Evolutionary conservation across 345 rosid genomes (phyloP).

Genomic region (Melastoma malabathricum): DNA sequence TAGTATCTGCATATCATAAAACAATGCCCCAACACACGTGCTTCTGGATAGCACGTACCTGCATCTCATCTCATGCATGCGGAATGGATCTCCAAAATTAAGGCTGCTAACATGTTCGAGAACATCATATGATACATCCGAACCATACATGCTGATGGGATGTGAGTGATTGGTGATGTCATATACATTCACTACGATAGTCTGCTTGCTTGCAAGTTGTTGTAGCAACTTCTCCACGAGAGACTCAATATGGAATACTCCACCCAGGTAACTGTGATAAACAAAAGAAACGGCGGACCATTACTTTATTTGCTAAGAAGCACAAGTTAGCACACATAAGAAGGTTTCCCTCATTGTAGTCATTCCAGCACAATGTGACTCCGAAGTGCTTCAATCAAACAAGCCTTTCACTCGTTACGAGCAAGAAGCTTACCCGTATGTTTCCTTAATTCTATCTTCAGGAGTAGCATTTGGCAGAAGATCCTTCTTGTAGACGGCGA

Average conservation of each 20-base stretch:
- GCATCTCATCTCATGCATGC: constrained; percentile 97
- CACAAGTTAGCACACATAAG: too few species aligned
- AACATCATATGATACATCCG: constrained; percentile 39
- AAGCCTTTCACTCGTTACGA: neutral
- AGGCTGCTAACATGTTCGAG: constrained; percentile 57
- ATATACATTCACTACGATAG: constrained; percentile 78
- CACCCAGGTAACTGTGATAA: constrained; percentile 73
- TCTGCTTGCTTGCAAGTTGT: constrained; percentile 92
- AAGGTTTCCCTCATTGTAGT: too few species aligned
- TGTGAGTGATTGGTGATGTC: constrained; percentile 55
- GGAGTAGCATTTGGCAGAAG: constrained; percentile 77
- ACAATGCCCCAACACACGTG: too few species aligned
- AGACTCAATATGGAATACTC: constrained; percentile 79
- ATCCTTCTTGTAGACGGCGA: constrained; percentile 76
- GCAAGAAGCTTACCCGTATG: constrained; percentile 54
- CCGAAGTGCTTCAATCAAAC: too few species aligned
- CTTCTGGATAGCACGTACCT: constrained; percentile 32
- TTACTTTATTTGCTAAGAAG: neutral
- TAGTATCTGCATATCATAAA: too few species aligned
- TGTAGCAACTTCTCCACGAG: constrained; percentile 91
- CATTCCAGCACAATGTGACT: too few species aligned
- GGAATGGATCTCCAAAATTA: constrained; percentile 86
- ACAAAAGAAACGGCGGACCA: constrained; percentile 5
- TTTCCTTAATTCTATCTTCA: constrained; percentile 65
- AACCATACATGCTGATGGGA: constrained; percentile 94